Conservation (phyloP, 108 stramenopile genomes). For the Thalassiosira profunda region DNA sequence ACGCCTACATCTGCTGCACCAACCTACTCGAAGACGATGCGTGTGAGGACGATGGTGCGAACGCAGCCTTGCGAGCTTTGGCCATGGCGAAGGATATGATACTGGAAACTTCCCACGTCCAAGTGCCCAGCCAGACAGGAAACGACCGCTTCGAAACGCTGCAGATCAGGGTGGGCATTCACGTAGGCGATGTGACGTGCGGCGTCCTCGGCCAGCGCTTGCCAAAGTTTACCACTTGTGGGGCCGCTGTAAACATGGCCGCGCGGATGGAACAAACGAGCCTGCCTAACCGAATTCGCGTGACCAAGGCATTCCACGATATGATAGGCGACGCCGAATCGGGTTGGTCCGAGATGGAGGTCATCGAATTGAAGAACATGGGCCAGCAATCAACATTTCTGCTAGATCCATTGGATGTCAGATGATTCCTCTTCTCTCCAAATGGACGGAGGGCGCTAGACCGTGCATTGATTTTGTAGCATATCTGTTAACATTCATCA, state of each 20-base stretch:
- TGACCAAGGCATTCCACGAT: constrained; percentile 33
- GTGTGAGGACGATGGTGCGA: background rate
- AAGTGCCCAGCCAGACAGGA: constrained; percentile 10
- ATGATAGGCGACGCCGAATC: constrained; percentile 25
- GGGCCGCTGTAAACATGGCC: constrained; percentile 42
- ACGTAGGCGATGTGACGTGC: constrained; percentile 43
- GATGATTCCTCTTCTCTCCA: no score
- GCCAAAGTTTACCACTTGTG: constrained; percentile 42
- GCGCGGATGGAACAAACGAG: constrained; percentile 54
- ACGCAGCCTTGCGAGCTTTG: constrained; percentile 32
- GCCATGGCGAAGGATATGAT: constrained; percentile 47
- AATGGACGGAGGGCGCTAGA: no score
- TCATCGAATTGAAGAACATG: constrained; percentile 33
- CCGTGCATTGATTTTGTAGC: no score
- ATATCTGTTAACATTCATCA: no score
- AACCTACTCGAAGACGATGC: constrained; percentile 30
- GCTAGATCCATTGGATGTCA: no score
- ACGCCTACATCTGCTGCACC: constrained; percentile 40
- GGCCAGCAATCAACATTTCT: constrained; percentile 19
- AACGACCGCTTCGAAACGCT: constrained; percentile 14
- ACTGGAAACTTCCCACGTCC: constrained; percentile 4
- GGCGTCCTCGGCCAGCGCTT: constrained; percentile 44
- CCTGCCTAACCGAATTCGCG: constrained; percentile 30
- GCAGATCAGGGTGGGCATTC: constrained; percentile 49
- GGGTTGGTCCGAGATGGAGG: constrained; percentile 23